A percentile compares a stretch with the other conserved stretches of the same genome.
phyloP scores from a whole-genome alignment of 2,329 filamentous ascomycete species.

The Stagonosporopsis tanaceti region DNA sequence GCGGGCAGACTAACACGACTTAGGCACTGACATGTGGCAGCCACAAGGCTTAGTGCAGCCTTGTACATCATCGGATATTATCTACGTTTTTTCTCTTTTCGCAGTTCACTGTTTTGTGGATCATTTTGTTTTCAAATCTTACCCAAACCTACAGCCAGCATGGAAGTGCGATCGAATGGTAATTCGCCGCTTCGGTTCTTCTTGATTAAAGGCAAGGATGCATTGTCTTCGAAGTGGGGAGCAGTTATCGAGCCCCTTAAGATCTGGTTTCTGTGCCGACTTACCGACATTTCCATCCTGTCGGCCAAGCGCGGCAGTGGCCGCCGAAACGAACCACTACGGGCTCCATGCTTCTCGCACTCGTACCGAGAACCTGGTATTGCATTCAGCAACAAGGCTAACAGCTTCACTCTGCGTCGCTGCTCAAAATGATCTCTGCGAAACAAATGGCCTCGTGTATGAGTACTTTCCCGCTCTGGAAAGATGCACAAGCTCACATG shows the following conservation, averaged over 20 bases:
- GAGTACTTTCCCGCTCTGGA: neutral
- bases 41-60: conserved; percentile 24
- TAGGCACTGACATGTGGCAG: conserved; percentile 6
- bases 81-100: conserved; percentile 23
- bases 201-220: neutral
- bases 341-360: neutral
- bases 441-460: neutral
- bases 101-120: neutral
- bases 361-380: neutral
- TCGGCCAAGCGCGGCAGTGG: conserved; percentile 2
- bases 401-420: neutral
- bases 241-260: neutral
- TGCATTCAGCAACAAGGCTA: neutral
- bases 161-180: neutral
- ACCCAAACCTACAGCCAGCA: too few relatives aligned
- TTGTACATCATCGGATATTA: conserved; percentile 14
- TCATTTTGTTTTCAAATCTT: neutral
- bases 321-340: neutral
- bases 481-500: neutral
- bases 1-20: conserved; percentile 8
- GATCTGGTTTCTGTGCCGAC: neutral
- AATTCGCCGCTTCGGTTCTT: neutral
- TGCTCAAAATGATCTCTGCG: neutral
- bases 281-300: neutral
- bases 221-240: neutral